Base-by-base conservation (phyloP, 2,329 filamentous ascomycete species). In the Diaporthe vaccinii region DNA sequence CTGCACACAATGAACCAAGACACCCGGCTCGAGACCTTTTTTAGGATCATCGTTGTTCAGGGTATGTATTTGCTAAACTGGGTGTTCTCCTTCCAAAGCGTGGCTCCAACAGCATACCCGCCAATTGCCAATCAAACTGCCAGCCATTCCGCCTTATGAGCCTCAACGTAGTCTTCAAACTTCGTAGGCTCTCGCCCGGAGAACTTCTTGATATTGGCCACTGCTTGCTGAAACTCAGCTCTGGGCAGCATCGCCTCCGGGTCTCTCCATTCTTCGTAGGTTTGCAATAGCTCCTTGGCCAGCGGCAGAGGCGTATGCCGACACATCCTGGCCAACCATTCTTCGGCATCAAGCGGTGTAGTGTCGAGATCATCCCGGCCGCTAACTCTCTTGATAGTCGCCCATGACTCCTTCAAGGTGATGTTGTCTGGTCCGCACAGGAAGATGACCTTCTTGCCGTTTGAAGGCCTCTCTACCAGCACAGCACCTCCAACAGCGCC, bases 401-500 rank as follows among this genome's bases (percentile, higher is more conserved):
- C 78, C 36, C 83, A 73, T 17, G 75, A 78, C 4, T 86, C 82
- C 10, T 77, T 61, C 25, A 80, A 76, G 0, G 83, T 79, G 28
- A 84, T 49, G 15, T 83, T 51, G 59, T 85, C 70, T 1, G 84
- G 84, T 2, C 85, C 86, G 68, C 81, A 82, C 15, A 87, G 74
- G 68, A 80, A 80, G 22, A 87, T 81, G 17, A 77, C 76, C 25
- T 81, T 79, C 28, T 83, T 78, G 41, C 77, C 79, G 31, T 80
- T 77, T 6, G 73, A 75, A 12, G 79, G 78, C 2, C 83, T 82
- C 25, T 82, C 78, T 2, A 80, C 84, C 3, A 88, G 80, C 12
- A 87, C 78, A 0, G 77, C 80, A 4, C 85, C 87, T 41, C 78
- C 78, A 3, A 87, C 87, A 25, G 79, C 77, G 15, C 88, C 87